These are phyloP conservation scores for Saprolegnia parasitica DNA, from an alignment of 352 stramenopile genomes.

Conservation along the genomic window DNA sequence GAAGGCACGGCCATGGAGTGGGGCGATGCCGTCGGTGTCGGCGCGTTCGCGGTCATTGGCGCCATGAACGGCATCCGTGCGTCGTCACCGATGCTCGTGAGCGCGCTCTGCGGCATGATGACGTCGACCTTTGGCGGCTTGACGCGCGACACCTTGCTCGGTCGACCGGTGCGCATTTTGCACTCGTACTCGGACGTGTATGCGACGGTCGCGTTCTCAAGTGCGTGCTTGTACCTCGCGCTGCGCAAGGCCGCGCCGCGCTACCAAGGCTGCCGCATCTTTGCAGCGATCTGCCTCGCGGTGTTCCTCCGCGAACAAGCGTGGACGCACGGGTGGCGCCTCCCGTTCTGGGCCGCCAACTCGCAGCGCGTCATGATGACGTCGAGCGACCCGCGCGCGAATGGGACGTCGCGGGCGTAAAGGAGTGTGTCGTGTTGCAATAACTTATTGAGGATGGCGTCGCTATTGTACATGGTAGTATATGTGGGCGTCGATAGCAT, in stretches of 20 bases:
- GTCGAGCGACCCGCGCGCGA: not conserved
- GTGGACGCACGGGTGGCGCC: slow-evolving; percentile 32
- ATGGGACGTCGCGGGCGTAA: too few species aligned
- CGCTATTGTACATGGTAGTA: too few species aligned
- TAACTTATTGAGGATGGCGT: too few species aligned
- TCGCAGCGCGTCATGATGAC: not conserved
- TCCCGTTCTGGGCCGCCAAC: slow-evolving; percentile 34
- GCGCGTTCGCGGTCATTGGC: slow-evolving; percentile 42
- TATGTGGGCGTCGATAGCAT: too few species aligned
- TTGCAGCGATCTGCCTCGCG: slow-evolving; percentile 29
- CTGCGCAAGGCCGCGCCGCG: slow-evolving; percentile 9
- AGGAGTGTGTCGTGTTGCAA: too few species aligned
- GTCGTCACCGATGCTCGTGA: slow-evolving; percentile 28
- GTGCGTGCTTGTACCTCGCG: slow-evolving; percentile 35
- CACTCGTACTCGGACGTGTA: slow-evolving; percentile 42
- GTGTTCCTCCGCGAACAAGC: slow-evolving; percentile 31
- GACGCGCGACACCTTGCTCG: slow-evolving; percentile 32
- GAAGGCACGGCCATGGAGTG: slow-evolving; percentile 30
- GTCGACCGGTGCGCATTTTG: slow-evolving; percentile 37
- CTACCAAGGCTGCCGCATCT: slow-evolving; percentile 29
- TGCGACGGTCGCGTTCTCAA: slow-evolving; percentile 35
- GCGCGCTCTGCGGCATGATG: slow-evolving; percentile 40
- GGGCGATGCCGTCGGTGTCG: slow-evolving; percentile 39
- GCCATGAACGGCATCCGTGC: slow-evolving; percentile 39
- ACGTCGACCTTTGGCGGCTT: slow-evolving; percentile 44